Evolutionary conservation across 2,329 filamentous ascomycete species (phyloP), one percentile per base, ranked within the genome.

Genomic region (Lasiodiplodia sp.): DNA sequence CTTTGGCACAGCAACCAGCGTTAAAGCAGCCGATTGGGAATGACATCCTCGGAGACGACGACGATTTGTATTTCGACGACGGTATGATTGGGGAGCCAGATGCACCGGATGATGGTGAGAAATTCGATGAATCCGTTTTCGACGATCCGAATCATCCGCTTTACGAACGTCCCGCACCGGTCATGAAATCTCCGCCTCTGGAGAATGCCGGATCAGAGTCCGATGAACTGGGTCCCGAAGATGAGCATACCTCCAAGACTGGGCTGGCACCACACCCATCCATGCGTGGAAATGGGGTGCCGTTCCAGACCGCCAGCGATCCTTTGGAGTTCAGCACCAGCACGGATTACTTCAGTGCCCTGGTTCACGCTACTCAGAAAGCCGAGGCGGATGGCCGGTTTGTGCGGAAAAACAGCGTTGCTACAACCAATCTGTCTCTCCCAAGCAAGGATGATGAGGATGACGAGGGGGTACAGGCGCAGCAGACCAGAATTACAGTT

Each of bases 381-480:
- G 93, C 94, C 6, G 91, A 89, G 25, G 88, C 88, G 0, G 90
- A 90, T 47, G 93, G 93, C 2, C 90, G 92, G 68, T 95, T 97
- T 73, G 84, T 87, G 18, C 86, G 92, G 16, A 85, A 87, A 34
- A 79, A 81, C 38, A 88, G 86, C 72, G 78, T 82, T 31, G 83
- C 77, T 52, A 52, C 67, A 14, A 71, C 71, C 3, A 72, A 72
- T 7, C 49, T 70, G 73, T 68, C 67, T 44, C 72, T 68, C 66
- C 77, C 75, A 74, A 28, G 73, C 74, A 37, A 77, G 79, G 66
- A 68, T 11, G 55, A 67, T 21, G 34, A 28, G 25, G 34, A 77
- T 78, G 58, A 68, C 8, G 55, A 67, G 28, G 23, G 4, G n/a
- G 44, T 37, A 76, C 78, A 12, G 80, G 76, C 68, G 66, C 63